Conservation (phyloP, 2,329 filamentous ascomycete species). For the Pyricularia sp. region DNA sequence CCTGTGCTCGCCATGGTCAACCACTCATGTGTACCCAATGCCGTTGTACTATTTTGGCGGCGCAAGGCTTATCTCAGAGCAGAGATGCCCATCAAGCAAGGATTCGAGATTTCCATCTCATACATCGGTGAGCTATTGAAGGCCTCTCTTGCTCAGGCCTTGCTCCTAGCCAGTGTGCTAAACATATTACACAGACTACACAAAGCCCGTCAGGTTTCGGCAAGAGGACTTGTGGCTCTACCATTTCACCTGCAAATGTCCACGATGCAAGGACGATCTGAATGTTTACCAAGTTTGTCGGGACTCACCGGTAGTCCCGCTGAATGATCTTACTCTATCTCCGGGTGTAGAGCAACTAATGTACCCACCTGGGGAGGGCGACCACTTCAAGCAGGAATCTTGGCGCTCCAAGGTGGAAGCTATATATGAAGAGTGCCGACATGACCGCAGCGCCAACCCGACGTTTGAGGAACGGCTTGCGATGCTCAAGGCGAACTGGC, state of each 20-base stretch:
- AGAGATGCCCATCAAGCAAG: conserved; percentile 31
- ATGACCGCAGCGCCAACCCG: conserved; percentile 7
- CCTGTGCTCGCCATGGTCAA: conserved; percentile 45
- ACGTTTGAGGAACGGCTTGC: conserved; percentile 7
- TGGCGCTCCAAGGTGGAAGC: conserved; percentile 14
- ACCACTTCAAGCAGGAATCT: conserved; percentile 14
- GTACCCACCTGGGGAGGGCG: conserved; percentile 17
- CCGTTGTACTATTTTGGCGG: conserved; percentile 41
- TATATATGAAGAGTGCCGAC: conserved; percentile 17
- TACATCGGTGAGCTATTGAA: conserved; percentile 37
- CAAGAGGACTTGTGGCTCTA: conserved; percentile 32
- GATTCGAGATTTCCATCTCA: conserved; percentile 46
- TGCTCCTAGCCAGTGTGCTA: not conserved
- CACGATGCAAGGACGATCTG: conserved; percentile 35
- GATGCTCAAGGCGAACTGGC: conserved; percentile 23
- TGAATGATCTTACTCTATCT: conserved; percentile 33
- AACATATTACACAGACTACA: conserved; percentile 26
- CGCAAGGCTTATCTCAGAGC: conserved; percentile 38
- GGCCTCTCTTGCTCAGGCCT: not conserved
- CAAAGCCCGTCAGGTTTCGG: conserved; percentile 28
- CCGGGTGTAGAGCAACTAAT: conserved; percentile 22
- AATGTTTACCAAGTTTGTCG: conserved; percentile 40
- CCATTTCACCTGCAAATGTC: conserved; percentile 38
- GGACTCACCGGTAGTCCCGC: conserved; percentile 23
- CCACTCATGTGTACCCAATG: conserved; percentile 49